A percentile compares a stretch with the other conserved stretches of the same genome.
Conservation (phyloP, 2,329 filamentous ascomycete genomes). For the Calonectria honghensis region DNA sequence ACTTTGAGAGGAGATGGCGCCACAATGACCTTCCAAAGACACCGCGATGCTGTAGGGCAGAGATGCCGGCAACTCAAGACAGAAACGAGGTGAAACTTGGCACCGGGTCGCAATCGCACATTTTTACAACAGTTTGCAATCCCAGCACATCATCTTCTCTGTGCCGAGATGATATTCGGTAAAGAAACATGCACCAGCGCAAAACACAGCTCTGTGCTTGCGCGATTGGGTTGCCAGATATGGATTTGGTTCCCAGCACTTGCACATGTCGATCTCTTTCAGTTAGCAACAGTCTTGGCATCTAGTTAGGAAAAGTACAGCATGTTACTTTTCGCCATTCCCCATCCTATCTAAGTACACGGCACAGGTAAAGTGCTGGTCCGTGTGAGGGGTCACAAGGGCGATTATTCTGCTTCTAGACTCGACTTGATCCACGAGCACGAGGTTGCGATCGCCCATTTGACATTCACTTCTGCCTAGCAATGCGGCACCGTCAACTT, state of each 20-base stretch:
- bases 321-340: neutral
- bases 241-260: neutral
- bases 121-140: neutral
- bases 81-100: constrained; percentile 3
- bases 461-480: neutral
- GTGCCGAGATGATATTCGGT: neutral
- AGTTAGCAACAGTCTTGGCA: neutral
- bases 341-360: neutral
- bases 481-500: neutral
- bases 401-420: no score
- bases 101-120: neutral
- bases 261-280: neutral
- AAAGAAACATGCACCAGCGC: neutral
- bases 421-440: neutral
- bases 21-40: neutral
- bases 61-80: neutral
- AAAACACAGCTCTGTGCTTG: neutral
- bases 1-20: neutral
- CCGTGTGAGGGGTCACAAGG: neutral
- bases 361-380: neutral
- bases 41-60: neutral
- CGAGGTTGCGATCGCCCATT: neutral
- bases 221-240: neutral
- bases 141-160: neutral
- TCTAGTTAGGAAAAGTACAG: neutral